These are phyloP conservation scores for Didymella pomorum DNA, from an alignment of 2,329 filamentous ascomycete species.

Conservation along the genomic window DNA sequence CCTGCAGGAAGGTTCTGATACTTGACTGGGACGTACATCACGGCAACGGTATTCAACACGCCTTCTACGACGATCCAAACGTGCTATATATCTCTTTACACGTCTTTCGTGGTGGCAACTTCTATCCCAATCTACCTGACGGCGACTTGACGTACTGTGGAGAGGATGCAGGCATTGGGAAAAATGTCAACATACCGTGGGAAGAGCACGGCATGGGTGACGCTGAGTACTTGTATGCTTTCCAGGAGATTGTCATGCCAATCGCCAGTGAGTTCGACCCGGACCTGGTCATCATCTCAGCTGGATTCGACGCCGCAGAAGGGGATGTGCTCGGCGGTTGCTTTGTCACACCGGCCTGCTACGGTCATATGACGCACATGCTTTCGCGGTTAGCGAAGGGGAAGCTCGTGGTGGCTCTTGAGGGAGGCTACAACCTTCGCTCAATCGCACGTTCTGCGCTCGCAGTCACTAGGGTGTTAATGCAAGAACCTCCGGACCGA, in stretches of 20 bases:
- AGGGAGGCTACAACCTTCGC: conserved; percentile 92
- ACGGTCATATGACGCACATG: conserved; percentile 99
- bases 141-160: conserved; percentile 69
- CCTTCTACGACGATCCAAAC: conserved; percentile 94
- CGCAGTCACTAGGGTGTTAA: conserved; percentile 88
- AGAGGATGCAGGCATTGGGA: conserved; percentile 64
- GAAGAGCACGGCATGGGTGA: conserved; percentile 83
- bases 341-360: conserved; percentile 88
- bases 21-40: conserved; percentile 87
- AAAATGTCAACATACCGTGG: conserved; percentile 76
- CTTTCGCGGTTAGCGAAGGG: conserved; percentile 92
- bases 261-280: conserved; percentile 93
- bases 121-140: conserved; percentile 76
- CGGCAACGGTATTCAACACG: conserved; percentile 93
- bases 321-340: conserved; percentile 93
- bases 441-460: conserved; percentile 94
- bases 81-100: conserved; percentile 96
- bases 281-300: conserved; percentile 92
- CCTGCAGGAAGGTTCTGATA: conserved; percentile 88
- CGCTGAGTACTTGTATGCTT: conserved; percentile 95
- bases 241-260: conserved; percentile 95
- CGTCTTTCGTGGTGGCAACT: conserved; percentile 81
- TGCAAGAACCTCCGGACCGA: conserved; percentile 87
- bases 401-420: conserved; percentile 89
- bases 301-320: conserved; percentile 93